These are phyloP conservation scores for Boletus vermiculosoides DNA, from an alignment of 768 basidiomycete species.

Conservation along the genomic window DNA sequence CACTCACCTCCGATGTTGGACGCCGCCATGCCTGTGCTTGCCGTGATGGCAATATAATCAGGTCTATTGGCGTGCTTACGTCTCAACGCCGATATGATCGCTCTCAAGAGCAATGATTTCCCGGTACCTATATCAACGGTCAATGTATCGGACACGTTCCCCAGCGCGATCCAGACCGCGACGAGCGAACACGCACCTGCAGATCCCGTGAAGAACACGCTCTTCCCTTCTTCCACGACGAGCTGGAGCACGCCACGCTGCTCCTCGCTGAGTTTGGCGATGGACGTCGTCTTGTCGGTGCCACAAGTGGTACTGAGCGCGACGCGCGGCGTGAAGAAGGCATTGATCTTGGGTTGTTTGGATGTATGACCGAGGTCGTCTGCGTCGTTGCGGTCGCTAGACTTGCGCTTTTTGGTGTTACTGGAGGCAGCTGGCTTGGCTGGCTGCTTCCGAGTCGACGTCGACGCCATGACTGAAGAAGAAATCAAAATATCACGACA, in stretches of 20 bases:
- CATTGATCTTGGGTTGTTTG: constrained; percentile 28
- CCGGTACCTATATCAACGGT: constrained; percentile 49
- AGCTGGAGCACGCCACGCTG: constrained; percentile 51
- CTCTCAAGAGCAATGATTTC: constrained; percentile 58
- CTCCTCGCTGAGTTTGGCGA: constrained; percentile 51
- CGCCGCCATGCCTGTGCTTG: constrained; percentile 46
- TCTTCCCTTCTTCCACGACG: constrained; percentile 56
- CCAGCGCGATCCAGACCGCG: neutral
- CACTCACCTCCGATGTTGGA: constrained; percentile 46
- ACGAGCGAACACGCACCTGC: constrained; percentile 45
- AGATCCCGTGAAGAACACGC: constrained; percentile 65
- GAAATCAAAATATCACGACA: constrained; percentile 11
- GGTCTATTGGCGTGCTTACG: constrained; percentile 34
- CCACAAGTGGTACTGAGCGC: constrained; percentile 31
- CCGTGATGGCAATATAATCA: constrained; percentile 44
- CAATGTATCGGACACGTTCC: neutral
- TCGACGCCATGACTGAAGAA: neutral
- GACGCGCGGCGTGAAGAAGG: constrained; percentile 30
- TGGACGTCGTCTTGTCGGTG: constrained; percentile 25
- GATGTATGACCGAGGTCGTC: neutral
- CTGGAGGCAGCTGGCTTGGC: constrained; percentile 4
- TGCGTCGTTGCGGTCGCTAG: constrained; percentile 1
- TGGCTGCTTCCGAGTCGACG: constrained; percentile 8
- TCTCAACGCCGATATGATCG: constrained; percentile 53
- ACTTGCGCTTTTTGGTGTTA: constrained; percentile 28